These are phyloP conservation scores for Alopecurus myosuroides DNA, from an alignment of 176 grass and related monocot species.

Conservation along the genomic window DNA sequence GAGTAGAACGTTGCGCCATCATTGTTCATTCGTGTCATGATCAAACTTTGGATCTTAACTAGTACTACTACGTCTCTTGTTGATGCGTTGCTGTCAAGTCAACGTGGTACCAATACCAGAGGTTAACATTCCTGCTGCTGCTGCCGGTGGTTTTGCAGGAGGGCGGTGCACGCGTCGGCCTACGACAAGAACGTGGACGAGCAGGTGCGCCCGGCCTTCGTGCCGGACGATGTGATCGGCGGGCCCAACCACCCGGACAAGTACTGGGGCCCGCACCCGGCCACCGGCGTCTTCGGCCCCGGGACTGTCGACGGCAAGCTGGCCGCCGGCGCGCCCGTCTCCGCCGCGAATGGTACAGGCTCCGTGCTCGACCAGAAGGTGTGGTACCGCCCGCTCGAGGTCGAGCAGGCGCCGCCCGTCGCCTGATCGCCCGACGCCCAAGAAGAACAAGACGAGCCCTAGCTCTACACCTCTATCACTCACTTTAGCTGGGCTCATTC, in stretches of 20 bases:
- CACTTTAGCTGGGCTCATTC: slow-evolving; percentile 19
- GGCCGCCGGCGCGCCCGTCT: background rate
- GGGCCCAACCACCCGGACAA: slow-evolving; percentile 48
- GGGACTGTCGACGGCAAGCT: slow-evolving; percentile 19
- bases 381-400: slow-evolving; percentile 83
- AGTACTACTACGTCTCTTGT: background rate
- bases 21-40: background rate
- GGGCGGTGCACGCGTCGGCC: slow-evolving; percentile 60
- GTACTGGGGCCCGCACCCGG: slow-evolving; percentile 85
- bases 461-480: slow-evolving; percentile 15
- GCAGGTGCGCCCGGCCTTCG: slow-evolving; percentile 55
- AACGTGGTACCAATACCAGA: background rate
- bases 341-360: slow-evolving; percentile 5
- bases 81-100: background rate
- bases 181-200: slow-evolving; percentile 99
- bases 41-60: background rate
- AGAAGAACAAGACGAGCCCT: background rate
- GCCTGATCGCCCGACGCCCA: slow-evolving; percentile 11
- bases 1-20: background rate
- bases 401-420: slow-evolving; percentile 43
- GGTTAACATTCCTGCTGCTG: too few relatives aligned
- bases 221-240: slow-evolving; percentile 96
- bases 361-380: slow-evolving; percentile 85
- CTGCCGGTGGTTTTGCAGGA: too few relatives aligned
- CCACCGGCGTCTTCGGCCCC: slow-evolving; percentile 86